Conservation (phyloP, 2,329 filamentous ascomycete species). For the Zymoseptoria tritici region DNA sequence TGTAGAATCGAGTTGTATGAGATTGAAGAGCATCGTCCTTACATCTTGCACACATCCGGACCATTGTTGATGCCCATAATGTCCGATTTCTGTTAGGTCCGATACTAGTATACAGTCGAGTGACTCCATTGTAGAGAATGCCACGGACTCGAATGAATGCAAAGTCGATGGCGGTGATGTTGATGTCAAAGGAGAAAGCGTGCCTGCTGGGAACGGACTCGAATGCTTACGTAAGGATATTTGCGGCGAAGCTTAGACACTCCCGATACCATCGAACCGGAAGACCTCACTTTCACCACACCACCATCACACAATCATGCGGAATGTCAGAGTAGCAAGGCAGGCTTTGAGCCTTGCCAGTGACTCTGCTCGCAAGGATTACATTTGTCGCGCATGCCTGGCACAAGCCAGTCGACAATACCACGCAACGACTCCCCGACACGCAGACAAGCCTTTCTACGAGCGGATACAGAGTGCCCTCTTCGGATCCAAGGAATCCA, state of each 20-base stretch:
- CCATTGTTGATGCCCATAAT: no score
- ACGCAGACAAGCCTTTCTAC: conserved; percentile 21
- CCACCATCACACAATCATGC: conserved; percentile 13
- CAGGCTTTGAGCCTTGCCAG: conserved; percentile 23
- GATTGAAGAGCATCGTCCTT: not conserved
- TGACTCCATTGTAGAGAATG: not conserved
- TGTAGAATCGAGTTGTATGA: not conserved
- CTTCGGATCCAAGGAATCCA: conserved; percentile 23
- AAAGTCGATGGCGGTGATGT: not conserved
- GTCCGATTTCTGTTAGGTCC: not conserved
- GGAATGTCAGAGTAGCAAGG: conserved; percentile 15
- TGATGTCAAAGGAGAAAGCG: not conserved
- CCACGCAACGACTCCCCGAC: conserved; percentile 14
- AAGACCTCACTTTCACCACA: not conserved
- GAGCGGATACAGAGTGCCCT: conserved; percentile 18
- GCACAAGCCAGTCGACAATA: conserved; percentile 23
- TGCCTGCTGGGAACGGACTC: no score
- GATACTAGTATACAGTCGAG: not conserved
- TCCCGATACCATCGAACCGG: not conserved
- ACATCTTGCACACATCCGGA: not conserved
- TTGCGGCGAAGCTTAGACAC: not conserved
- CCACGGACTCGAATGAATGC: not conserved
- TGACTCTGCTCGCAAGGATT: conserved; percentile 13
- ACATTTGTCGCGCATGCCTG: conserved; percentile 25
- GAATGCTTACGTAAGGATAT: not conserved